Conservation (phyloP, 164 flowering plant species). For the Aristolochia californica region DNA sequence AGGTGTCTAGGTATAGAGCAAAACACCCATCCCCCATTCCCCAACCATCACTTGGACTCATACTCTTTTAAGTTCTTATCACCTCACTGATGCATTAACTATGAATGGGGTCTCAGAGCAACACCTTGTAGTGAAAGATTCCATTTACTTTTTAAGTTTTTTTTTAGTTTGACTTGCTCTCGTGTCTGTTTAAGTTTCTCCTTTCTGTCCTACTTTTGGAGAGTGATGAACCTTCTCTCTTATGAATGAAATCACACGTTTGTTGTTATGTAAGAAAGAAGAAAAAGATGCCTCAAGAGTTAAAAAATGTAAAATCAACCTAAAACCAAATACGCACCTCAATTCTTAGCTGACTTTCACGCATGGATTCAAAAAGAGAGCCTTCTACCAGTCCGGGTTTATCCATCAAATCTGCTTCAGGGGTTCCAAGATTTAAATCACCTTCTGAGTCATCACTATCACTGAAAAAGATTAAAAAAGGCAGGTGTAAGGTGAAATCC, state of each 20-base stretch:
- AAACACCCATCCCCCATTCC: too few species aligned
- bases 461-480: background rate
- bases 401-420: slow-evolving; percentile 1
- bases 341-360: background rate
- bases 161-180: background rate
- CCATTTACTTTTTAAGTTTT: too few species aligned
- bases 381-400: slow-evolving; percentile 2
- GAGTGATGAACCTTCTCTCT: background rate
- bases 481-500: background rate
- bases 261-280: background rate
- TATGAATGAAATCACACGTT: background rate
- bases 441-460: background rate
- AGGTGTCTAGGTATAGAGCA: too few species aligned
- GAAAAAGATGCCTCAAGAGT: background rate
- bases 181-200: background rate
- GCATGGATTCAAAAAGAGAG: slow-evolving; percentile 1
- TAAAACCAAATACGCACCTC: background rate
- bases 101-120: too few species aligned
- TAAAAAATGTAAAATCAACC: background rate
- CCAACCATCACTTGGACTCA: too few species aligned
- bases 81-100: too few species aligned
- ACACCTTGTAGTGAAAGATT: too few species aligned
- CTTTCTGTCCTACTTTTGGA: background rate
- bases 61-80: too few species aligned
- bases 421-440: background rate